Conservation (phyloP, 1,284 basidiomycete species). For the Ceratobasidium sp. region DNA sequence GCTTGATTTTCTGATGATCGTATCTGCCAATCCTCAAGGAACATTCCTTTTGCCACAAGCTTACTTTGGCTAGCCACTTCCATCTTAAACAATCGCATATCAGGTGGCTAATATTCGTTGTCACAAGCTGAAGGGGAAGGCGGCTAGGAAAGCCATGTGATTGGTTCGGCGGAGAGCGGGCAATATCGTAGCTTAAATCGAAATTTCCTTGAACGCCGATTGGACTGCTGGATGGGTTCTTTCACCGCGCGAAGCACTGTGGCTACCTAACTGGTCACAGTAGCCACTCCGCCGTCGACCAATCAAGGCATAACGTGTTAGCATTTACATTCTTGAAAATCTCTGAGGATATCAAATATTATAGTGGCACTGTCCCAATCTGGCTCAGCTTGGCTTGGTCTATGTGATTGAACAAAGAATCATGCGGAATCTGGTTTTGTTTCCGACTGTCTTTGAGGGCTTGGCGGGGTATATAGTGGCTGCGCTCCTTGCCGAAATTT, state of each 20-base stretch:
- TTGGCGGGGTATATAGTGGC: not conserved
- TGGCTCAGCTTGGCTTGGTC: not conserved
- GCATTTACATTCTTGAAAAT: not conserved
- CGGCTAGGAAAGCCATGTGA: not conserved
- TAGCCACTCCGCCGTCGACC: slow-evolving; percentile 3
- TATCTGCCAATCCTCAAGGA: not conserved
- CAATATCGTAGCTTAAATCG: not conserved
- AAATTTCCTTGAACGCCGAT: not conserved
- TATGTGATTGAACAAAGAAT: not conserved
- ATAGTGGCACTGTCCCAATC: not conserved
- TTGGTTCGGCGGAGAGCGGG: not conserved
- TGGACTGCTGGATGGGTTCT: not conserved
- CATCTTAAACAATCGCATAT: not conserved
- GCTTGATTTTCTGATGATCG: not conserved
- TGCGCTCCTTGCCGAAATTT: not conserved
- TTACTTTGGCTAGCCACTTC: not conserved
- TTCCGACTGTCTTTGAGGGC: not conserved
- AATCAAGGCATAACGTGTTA: not conserved
- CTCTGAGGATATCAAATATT: not conserved
- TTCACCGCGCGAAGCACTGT: not conserved
- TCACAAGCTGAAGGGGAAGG: not conserved
- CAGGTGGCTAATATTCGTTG: not conserved
- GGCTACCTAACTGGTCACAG: not conserved
- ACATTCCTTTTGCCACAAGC: not conserved
- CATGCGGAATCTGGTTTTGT: not conserved